Evolutionary conservation across 78 protist genomes (phyloP).

Genomic region (Creolimax fragrantissima): DNA sequence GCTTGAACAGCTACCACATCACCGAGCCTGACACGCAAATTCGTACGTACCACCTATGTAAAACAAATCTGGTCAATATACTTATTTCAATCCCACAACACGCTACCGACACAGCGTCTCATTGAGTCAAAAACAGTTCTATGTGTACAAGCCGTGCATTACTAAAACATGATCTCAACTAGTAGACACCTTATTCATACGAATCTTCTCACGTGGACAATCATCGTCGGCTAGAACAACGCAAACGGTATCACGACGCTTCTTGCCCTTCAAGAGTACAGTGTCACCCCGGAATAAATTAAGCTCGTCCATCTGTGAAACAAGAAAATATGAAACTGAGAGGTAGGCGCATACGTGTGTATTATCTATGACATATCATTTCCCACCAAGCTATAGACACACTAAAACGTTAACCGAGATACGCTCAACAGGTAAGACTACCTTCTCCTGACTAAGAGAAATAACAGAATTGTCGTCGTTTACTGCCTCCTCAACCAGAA

Average conservation of each 20-base stretch:
- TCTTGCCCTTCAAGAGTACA: slow-evolving; percentile 92
- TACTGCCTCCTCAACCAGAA: slow-evolving; percentile 92
- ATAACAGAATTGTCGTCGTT: slow-evolving; percentile 96
- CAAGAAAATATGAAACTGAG: not conserved
- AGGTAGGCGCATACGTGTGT: not conserved
- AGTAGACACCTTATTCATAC: slow-evolving; percentile 95
- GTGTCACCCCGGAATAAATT: slow-evolving; percentile 94
- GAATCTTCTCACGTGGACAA: slow-evolving; percentile 76
- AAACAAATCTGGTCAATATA: not conserved
- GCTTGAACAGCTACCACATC: slow-evolving; percentile 89
- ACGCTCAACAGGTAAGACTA: too few species aligned
- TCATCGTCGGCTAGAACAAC: slow-evolving; percentile 86
- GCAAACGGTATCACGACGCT: slow-evolving; percentile 88
- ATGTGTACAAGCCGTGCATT: too few species aligned
- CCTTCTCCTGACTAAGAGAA: slow-evolving; percentile 52
- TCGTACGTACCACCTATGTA: slow-evolving; percentile 33
- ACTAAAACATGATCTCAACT: too few species aligned
- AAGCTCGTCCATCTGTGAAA: slow-evolving; percentile 73
- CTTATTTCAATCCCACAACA: too few species aligned
- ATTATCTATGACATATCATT: not conserved
- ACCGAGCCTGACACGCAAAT: slow-evolving; percentile 73
- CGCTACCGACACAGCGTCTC: too few species aligned
- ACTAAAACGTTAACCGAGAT: too few species aligned
- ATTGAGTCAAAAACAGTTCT: too few species aligned
- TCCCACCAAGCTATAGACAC: not conserved